These are phyloP conservation scores for Monocercomonoides exilis DNA, from an alignment of 78 protist species.

Conservation along the genomic window DNA sequence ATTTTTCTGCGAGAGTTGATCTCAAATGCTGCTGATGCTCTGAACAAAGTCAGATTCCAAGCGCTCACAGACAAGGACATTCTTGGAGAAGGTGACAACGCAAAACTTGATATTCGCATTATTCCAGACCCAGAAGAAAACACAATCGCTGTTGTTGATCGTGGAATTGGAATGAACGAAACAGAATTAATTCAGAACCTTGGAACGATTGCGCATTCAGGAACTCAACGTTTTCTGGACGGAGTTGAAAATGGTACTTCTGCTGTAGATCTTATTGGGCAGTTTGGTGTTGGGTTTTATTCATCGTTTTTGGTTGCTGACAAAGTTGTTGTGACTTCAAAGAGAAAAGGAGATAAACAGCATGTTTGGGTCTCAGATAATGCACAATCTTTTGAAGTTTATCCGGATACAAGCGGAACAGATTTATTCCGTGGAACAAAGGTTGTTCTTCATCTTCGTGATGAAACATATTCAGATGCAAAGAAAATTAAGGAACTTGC, in stretches of 20 bases:
- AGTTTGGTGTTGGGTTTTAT: slow-evolving; percentile 99
- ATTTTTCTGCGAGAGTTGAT: slow-evolving; percentile 34
- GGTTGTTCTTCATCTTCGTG: slow-evolving; percentile 21
- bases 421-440: slow-evolving; percentile 71
- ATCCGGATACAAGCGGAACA: slow-evolving; percentile 38
- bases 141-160: slow-evolving; percentile 29
- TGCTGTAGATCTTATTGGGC: slow-evolving; percentile 87
- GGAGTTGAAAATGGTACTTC: slow-evolving; percentile 85
- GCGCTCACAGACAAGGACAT: slow-evolving; percentile 66
- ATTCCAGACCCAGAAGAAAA: slow-evolving; percentile 17
- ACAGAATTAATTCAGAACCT: slow-evolving; percentile 31
- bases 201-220: slow-evolving; percentile 84
- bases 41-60: slow-evolving; percentile 76
- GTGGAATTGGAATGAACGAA: slow-evolving; percentile 46
- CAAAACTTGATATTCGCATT: slow-evolving; percentile 72
- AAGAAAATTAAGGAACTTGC: background rate
- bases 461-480: background rate
- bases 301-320: slow-evolving; percentile 96
- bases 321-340: slow-evolving; percentile 75
- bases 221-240: slow-evolving; percentile 67
- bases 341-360: slow-evolving; percentile 84
- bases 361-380: slow-evolving; percentile 83
- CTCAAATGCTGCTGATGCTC: slow-evolving; percentile 8
- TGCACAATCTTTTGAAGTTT: slow-evolving; percentile 54
- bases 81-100: slow-evolving; percentile 66